Evolutionary conservation across 2,329 filamentous ascomycete genomes (phyloP).

Genomic region (Penicillium hordei): DNA sequence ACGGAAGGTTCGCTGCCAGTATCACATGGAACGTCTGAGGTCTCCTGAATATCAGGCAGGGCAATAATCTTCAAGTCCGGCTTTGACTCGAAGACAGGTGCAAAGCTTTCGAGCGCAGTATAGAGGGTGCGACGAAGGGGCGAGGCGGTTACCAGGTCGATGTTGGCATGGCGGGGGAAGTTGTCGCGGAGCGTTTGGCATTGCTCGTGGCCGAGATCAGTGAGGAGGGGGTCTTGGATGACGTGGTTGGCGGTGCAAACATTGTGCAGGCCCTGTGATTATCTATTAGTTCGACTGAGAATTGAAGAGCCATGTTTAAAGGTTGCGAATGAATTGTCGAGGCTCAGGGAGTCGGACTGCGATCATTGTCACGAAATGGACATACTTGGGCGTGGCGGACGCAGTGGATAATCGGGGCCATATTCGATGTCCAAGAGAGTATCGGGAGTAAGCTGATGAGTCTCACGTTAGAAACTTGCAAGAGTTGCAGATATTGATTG

Average conservation of each 20-base stretch:
- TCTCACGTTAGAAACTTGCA: background rate
- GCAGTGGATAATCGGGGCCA: conserved; percentile 47
- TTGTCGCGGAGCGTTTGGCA: conserved; percentile 61
- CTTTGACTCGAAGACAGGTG: conserved; percentile 50
- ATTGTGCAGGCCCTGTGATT: conserved; percentile 75
- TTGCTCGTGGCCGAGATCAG: conserved; percentile 72
- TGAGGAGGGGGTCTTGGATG: conserved; percentile 76
- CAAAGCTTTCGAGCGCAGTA: conserved; percentile 72
- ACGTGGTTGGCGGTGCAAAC: conserved; percentile 66
- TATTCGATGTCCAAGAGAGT: conserved; percentile 15
- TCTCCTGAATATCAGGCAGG: conserved; percentile 76
- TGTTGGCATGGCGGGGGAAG: conserved; percentile 65
- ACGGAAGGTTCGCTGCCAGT: conserved; percentile 61
- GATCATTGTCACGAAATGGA: conserved; percentile 2
- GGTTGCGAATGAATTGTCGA: background rate
- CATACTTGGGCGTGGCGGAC: conserved; percentile 50
- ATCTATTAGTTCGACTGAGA: conserved; percentile 10
- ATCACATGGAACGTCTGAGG: conserved; percentile 72
- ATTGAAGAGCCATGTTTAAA: background rate
- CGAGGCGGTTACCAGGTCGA: conserved; percentile 73
- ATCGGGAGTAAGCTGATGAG: background rate
- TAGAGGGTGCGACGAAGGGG: conserved; percentile 78
- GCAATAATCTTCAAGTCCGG: conserved; percentile 58
- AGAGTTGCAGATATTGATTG: background rate
- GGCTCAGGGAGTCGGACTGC: background rate